Evolutionary conservation across 2,329 filamentous ascomycete genomes (phyloP), one percentile per base, ranked within the genome.

Genomic region (Clonostachys rosea): DNA sequence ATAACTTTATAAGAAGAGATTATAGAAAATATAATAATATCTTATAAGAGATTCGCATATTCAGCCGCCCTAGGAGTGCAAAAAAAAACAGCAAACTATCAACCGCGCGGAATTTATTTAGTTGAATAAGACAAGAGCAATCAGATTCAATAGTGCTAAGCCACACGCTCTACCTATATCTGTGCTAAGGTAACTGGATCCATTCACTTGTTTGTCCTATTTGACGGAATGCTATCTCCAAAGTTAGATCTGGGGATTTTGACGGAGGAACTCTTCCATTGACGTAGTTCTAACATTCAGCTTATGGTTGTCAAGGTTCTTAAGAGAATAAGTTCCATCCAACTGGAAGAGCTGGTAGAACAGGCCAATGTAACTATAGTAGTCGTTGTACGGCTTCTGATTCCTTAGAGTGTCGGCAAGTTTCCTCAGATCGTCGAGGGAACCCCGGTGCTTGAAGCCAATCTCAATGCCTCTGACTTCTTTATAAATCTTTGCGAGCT

Each of bases 311-410:
- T 50, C 43, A 6, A 46, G 24, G 12, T 43, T 7, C 11, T 30
- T 14, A 24, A 48, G 36, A 16, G 34, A 20, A 16, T 37, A 43
- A 5, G 40, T 48, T 10, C 46, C 49, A 14, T 48, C 41, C 5
- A 47, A 36, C 7, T n/a, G 35, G 42, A 42, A 36, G 17, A 43
- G 24, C 11, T 50, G 40, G 12, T 48, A 50, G 35, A 44, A 48
- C 37, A n/a, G 24, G 11, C 40, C 43, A n/a, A 44, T 48, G 3
- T 41, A 50, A 13, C 43, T 39, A 9, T 39, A 39, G 36, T 39
- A 39, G 36, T 39, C 36, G 36, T 39, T 39, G 6, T 39, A 39
- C 5, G 36, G 36, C 6, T 39, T 39, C 7, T 39, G 36, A 39
- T 39, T 16, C 16, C 36, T 39, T 39, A 39, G 36, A 39, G 13